A percentile compares a stretch with the other conserved stretches of the same genome.
phyloP scores from a whole-genome alignment of 805 yeast genomes.

The Grigorovia jiainica region DNA sequence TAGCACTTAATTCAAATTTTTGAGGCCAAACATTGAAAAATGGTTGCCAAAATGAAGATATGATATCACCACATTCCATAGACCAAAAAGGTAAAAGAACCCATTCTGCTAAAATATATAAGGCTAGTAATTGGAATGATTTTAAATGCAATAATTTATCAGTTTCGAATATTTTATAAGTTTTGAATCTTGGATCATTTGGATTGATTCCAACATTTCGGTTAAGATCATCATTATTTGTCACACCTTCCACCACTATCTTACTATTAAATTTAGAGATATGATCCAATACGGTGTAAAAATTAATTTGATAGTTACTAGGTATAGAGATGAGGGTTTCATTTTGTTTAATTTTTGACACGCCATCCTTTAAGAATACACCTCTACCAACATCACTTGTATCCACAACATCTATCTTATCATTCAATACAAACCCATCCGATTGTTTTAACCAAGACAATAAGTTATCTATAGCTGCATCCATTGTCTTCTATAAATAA shows the following conservation, averaged over 20 bases:
- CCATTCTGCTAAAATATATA: conserved; percentile 33
- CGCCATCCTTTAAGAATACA: conserved; percentile 33
- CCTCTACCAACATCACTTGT: conserved; percentile 53
- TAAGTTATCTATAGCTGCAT: conserved; percentile 14
- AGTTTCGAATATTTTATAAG: conserved; percentile 27
- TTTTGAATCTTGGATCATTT: conserved; percentile 17
- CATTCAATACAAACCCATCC: conserved; percentile 28
- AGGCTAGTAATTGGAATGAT: conserved; percentile 51
- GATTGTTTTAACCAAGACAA: conserved; percentile 28
- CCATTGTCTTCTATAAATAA: conserved; percentile 7
- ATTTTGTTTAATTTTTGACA: conserved; percentile 28
- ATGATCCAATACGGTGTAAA: conserved; percentile 40
- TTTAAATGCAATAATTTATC: conserved; percentile 35
- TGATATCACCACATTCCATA: background rate
- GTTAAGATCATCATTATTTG: background rate
- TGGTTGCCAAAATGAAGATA: conserved; percentile 53
- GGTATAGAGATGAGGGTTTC: conserved; percentile 49
- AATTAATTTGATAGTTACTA: conserved; percentile 48
- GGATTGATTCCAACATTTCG: background rate
- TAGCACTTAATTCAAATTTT: conserved; percentile 38
- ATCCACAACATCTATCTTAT: conserved; percentile 34
- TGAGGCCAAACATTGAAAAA: conserved; percentile 59
- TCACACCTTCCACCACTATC: conserved; percentile 8
- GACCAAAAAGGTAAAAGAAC: conserved; percentile 20
- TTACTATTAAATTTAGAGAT: conserved; percentile 29